Evolutionary conservation across 306 rosid genomes (phyloP).

Genomic region (Phaseolus lunatus): DNA sequence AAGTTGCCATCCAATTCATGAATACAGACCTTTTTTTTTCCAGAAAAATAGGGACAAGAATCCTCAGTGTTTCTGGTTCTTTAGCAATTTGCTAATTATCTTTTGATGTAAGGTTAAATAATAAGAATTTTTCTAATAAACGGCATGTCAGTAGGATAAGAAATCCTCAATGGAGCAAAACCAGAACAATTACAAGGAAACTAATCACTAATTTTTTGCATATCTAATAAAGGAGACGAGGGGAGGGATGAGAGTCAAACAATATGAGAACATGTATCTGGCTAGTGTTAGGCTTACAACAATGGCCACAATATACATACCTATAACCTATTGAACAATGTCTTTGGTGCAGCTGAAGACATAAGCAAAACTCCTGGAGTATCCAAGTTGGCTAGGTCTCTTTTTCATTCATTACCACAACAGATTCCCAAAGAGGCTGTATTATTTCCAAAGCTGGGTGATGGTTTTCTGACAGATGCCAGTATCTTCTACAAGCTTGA

Average conservation of each 20-base stretch:
- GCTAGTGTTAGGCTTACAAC: slow-evolving; percentile 49
- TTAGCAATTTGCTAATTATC: neutral
- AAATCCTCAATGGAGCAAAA: slow-evolving; percentile 8
- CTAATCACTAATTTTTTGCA: slow-evolving; percentile 9
- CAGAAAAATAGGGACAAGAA: neutral
- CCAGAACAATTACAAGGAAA: slow-evolving; percentile 22
- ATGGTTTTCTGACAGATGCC: slow-evolving; percentile 67
- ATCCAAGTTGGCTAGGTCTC: slow-evolving; percentile 92
- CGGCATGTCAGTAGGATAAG: neutral
- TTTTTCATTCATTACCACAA: slow-evolving; percentile 81
- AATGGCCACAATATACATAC: slow-evolving; percentile 46
- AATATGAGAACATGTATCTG: slow-evolving; percentile 14
- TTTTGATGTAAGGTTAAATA: neutral
- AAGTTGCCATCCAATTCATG: neutral
- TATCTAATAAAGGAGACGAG: neutral
- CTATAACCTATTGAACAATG: slow-evolving; percentile 63
- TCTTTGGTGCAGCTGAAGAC: slow-evolving; percentile 95
- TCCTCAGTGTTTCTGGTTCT: slow-evolving; percentile 14
- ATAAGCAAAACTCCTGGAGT: slow-evolving; percentile 79
- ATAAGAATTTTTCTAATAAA: neutral
- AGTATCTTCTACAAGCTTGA: slow-evolving; percentile 69
- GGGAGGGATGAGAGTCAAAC: neutral
- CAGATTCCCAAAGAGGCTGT: slow-evolving; percentile 68
- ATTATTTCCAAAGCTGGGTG: slow-evolving; percentile 65
- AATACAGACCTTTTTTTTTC: neutral